Evolutionary conservation across 2,329 filamentous ascomycete genomes (phyloP), one percentile per base, ranked within the genome.

Genomic region (Colletotrichum sp.): DNA sequence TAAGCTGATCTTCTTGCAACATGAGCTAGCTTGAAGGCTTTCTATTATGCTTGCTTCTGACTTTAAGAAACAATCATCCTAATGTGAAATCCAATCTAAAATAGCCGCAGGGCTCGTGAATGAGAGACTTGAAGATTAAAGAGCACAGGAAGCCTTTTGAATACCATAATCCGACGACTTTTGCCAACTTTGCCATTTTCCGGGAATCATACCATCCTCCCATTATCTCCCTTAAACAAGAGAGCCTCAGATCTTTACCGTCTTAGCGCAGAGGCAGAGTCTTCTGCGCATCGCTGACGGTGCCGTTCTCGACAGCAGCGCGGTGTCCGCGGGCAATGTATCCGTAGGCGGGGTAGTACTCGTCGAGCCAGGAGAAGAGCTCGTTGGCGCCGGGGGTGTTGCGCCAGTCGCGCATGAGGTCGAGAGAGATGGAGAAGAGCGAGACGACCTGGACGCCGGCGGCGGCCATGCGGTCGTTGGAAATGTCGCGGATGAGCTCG

Each of bases 331-430:
- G 85, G 26, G 93, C 92, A 68, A 94, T 81, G 81, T 90, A 88
- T 2, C 91, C 92, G 82, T 94, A 94, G 32, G 88, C 90, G 3
- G 93, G 93, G 81, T 91, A 86, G 80, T 93, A 94, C 84, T 86
- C 86, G 81, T 94, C 92, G 67, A 95, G 84, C 83, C 88, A 93
- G 15, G 93, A 92, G 74, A 94, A 84, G 6, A 95, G 82, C 84
- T 92, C 87, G 36, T 82, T 79, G 30, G 89, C 84, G 43, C 91
- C 91, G 10, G 89, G 88, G 0, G 82, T 85, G 77, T 86, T 85
- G 61, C 92, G 87, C 93, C 93, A 94, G 82, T 94, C 93, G 39
- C 93, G 88, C 93, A 94, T 94, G 70, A 95, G 84, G 78, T 94
- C 93, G 80, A 90, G 90, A 18, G 92, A 86, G 75, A 95, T 92